Evolutionary conservation across 2,329 filamentous ascomycete species (phyloP).

Genomic region (Pseudogymnoascus sp.): DNA sequence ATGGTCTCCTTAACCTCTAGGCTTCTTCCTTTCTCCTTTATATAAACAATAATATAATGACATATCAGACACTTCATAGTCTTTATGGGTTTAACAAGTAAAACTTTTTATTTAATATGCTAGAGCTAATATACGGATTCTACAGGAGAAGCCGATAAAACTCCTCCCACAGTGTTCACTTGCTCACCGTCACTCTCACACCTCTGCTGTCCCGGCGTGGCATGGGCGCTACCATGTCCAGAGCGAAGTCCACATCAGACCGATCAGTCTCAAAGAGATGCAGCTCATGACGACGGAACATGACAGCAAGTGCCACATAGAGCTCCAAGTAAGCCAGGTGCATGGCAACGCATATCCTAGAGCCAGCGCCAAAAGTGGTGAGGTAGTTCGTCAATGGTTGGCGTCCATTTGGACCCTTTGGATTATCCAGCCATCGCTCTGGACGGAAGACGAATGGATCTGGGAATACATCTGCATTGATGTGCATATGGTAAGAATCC

Average conservation of each 20-base stretch:
- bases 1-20: not conserved
- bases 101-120: too few species aligned
- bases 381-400: constrained; percentile 18
- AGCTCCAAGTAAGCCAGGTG: constrained; percentile 18
- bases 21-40: not conserved
- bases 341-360: constrained; percentile 30
- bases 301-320: not conserved
- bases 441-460: constrained; percentile 25
- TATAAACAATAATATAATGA: not conserved
- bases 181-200: not conserved
- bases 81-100: too few species aligned
- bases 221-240: not conserved
- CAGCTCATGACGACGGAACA: not conserved
- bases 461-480: constrained; percentile 26
- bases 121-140: not conserved
- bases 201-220: not conserved
- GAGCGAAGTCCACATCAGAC: not conserved
- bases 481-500: constrained; percentile 23
- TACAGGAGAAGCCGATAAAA: not conserved
- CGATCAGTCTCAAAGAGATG: not conserved
- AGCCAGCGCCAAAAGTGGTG: constrained; percentile 30
- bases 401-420: not conserved
- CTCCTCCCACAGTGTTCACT: not conserved
- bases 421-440: constrained; percentile 27
- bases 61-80: too few species aligned